Base-by-base conservation (phyloP, 2,329 filamentous ascomycete genomes). In the Aureobasidium sp. region DNA sequence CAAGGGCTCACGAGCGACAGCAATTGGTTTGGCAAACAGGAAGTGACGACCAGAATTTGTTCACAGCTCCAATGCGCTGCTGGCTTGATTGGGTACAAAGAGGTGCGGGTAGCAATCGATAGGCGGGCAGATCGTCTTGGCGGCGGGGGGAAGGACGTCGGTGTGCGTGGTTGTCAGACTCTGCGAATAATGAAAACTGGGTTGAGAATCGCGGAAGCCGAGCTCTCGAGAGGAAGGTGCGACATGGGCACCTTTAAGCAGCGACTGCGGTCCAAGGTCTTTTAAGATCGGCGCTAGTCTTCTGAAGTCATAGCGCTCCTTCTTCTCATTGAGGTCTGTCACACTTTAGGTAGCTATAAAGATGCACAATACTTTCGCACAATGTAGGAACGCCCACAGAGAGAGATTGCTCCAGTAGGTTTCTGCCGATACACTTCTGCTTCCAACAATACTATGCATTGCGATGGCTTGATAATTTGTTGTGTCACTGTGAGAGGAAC, bases 41-140 rank as follows among this genome's bases (percentile, higher is more conserved):
- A 29, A 47, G 42, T 42, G 27, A 37, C 42, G 31, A 48, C 54
- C 42, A 58, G 39, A 48, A 48, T 37, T 57, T 58, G 19, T 37
- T 58, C 39, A 58, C 42, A 37, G 54, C 54, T 58, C 42, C 54
- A 33, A 48, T 19, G 42, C 37, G 53, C 53, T 44, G 53, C 52
- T 57, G 45, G 9, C 53, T 45, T 45, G 27, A 57, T 57, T 45
- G 40, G 53, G 53, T 5, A 44, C 8, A 22, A 27, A 44, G 37
- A 33, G 9, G n/a, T 6, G 11, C 53, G 53, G 53, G 3, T 35
- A 57, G 53, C n/a, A 57, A 58, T 58, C 54, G 54, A 58, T 58
- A 58, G n/a, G 42, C 40, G 33, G 37, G 22, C 12, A 58, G 42
- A 39, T 48, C 42, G 35, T 58, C 53, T 57, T 57, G 53, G 53